These are phyloP conservation scores for Camellia granthamiana DNA, from an alignment of 148 eudicot genomes.

Conservation along the genomic window DNA sequence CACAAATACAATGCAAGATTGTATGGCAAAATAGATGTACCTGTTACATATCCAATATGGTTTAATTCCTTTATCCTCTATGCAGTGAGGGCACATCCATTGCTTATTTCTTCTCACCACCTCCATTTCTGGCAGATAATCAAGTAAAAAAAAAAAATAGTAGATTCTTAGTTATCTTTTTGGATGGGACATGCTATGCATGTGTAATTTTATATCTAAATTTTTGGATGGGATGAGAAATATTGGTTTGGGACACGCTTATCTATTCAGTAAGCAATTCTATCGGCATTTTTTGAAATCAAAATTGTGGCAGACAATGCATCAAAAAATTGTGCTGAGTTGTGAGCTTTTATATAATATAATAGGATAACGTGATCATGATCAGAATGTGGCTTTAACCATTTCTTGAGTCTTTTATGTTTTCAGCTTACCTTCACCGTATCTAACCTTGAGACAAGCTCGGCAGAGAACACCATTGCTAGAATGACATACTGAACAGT, in stretches of 20 bases:
- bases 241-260: no score
- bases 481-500: constrained; percentile 46
- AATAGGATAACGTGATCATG: no score
- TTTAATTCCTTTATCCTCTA: constrained; percentile 35
- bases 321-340: no score
- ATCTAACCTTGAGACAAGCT: constrained; percentile 48
- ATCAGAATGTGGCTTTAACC: no score
- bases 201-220: no score
- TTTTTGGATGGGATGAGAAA: no score
- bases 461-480: constrained; percentile 40
- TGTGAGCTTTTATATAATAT: no score
- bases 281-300: no score
- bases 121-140: constrained; percentile 32
- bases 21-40: constrained; percentile 9
- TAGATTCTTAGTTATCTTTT: background rate
- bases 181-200: background rate
- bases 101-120: constrained; percentile 40
- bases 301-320: no score
- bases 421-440: constrained; percentile 43
- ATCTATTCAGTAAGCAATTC: no score
- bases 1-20: background rate
- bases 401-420: background rate
- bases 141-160: background rate
- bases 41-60: constrained; percentile 55
- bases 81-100: constrained; percentile 53